Conservation (phyloP, 768 basidiomycete genomes). For the Mycena filopes region DNA sequence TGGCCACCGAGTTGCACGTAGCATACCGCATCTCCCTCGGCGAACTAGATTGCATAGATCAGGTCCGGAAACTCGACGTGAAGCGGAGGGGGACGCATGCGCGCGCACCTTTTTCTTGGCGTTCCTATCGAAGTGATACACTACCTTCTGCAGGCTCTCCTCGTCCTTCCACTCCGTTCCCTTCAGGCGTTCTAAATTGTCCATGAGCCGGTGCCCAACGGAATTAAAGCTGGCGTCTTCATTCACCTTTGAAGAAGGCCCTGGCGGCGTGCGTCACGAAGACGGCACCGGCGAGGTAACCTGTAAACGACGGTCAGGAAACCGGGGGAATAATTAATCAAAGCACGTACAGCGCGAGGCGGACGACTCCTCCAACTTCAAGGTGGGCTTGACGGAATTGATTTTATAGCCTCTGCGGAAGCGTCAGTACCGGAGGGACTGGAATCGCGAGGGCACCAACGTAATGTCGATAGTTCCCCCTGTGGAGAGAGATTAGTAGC, state of each 20-base stretch:
- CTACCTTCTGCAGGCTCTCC: conserved; percentile 29
- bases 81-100: not conserved
- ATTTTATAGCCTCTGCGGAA: conserved; percentile 33
- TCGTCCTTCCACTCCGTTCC: conserved; percentile 36
- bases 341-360: conserved; percentile 34
- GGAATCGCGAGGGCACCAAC: conserved; percentile 9
- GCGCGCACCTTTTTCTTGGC: conserved; percentile 37
- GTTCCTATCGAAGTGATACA: conserved; percentile 36
- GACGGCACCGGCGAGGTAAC: conserved; percentile 37
- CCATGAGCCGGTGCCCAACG: not conserved
- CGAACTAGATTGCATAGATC: conserved; percentile 23
- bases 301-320: conserved; percentile 6
- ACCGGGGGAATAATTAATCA: not conserved
- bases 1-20: conserved; percentile 33
- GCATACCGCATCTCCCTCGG: conserved; percentile 20
- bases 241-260: conserved; percentile 29
- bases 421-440: not conserved
- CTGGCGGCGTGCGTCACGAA: conserved; percentile 34
- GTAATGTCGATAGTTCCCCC: conserved; percentile 37
- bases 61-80: not conserved
- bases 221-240: no score
- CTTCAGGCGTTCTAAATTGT: conserved; percentile 14
- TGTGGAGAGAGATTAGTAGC: not conserved
- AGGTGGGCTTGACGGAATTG: conserved; percentile 18
- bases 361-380: conserved; percentile 30